phyloP scores from a whole-genome alignment of 176 grass and related monocot species.

The Bromus sterilis region DNA sequence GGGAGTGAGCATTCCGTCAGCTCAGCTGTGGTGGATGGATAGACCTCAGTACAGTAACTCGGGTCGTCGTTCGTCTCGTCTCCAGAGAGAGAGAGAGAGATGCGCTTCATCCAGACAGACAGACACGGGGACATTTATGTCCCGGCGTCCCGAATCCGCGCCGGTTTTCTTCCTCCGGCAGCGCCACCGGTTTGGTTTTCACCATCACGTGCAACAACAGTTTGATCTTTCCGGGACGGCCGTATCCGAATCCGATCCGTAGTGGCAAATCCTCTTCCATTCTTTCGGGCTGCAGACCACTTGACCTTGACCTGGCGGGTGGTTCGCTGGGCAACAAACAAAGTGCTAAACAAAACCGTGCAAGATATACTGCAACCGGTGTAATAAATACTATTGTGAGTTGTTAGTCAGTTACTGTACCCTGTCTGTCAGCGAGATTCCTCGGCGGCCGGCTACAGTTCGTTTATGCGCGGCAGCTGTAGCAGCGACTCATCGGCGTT shows the following conservation, averaged over 20 bases:
- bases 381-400: neutral
- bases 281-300: too few species aligned
- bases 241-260: too few species aligned
- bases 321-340: neutral
- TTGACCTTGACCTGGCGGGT: neutral
- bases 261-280: too few species aligned
- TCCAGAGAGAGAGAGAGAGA: too few species aligned
- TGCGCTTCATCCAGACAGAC: neutral
- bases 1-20: too few species aligned
- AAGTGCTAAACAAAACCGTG: neutral
- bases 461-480: neutral
- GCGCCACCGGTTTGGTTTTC: neutral
- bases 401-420: too few species aligned
- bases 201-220: neutral
- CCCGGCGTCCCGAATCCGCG: neutral
- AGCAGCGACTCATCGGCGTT: neutral
- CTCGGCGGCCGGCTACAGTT: neutral
- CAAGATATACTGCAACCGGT: neutral
- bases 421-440: neutral
- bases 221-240: neutral
- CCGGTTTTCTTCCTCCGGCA: neutral
- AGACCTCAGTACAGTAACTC: too few species aligned
- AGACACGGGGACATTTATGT: neutral
- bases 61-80: neutral
- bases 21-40: too few species aligned